phyloP scores from a whole-genome alignment of 2,329 filamentous ascomycete species.

The Aspergillus candidus region DNA sequence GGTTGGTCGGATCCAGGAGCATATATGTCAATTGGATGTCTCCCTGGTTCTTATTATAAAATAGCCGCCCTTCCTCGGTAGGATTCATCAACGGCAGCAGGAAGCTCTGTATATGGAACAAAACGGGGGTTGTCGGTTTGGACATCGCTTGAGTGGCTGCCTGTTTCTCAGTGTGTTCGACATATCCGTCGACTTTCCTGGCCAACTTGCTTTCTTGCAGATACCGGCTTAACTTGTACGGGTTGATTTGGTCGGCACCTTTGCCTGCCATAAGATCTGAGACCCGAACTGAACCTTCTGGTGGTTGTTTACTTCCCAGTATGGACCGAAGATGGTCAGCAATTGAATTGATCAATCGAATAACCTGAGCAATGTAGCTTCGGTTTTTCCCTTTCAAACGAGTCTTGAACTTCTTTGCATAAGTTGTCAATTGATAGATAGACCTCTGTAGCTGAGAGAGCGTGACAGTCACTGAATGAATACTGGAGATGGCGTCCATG shows the following conservation, averaged over 20 bases:
- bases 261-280: constrained; percentile 72
- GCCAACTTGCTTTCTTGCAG: constrained; percentile 88
- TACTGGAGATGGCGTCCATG: constrained; percentile 86
- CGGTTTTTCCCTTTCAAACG: constrained; percentile 85
- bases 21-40: constrained; percentile 69
- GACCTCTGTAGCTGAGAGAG: constrained; percentile 67
- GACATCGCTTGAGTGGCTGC: constrained; percentile 28
- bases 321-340: constrained; percentile 60
- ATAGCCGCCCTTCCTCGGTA: constrained; percentile 59
- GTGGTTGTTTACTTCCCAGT: constrained; percentile 31
- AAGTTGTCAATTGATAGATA: constrained; percentile 68
- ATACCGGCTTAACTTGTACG: constrained; percentile 81
- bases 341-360: constrained; percentile 75
- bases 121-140: constrained; percentile 44
- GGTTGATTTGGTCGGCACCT: constrained; percentile 89
- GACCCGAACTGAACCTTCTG: constrained; percentile 64
- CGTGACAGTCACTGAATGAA: constrained; percentile 72
- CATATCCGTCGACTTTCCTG: constrained; percentile 89
- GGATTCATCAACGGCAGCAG: constrained; percentile 80
- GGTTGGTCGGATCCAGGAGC: constrained; percentile 81
- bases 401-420: constrained; percentile 82
- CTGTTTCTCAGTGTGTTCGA: constrained; percentile 54
- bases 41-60: constrained; percentile 45
- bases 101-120: constrained; percentile 62
- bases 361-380: constrained; percentile 82